phyloP scores from a whole-genome alignment of 129 eudicot species.

The Pseudognaphalium luteoalbum region DNA sequence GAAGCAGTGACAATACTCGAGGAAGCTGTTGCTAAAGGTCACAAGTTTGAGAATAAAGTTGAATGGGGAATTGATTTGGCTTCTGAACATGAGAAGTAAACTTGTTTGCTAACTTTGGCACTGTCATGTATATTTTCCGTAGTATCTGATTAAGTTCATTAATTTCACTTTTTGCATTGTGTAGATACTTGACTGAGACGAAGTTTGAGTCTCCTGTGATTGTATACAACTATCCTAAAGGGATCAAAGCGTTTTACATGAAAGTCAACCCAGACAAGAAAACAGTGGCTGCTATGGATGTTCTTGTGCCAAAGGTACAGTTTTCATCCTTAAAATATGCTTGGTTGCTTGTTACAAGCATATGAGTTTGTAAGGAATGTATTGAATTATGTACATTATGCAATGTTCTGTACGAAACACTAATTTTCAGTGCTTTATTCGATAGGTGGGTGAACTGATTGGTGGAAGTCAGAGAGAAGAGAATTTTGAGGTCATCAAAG shows the following conservation, averaged over 20 bases:
- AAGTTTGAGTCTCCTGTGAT: conserved; percentile 73
- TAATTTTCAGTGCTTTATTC: not conserved
- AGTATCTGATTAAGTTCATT: not conserved
- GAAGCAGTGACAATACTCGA: conserved; percentile 76
- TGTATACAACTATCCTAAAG: conserved; percentile 94
- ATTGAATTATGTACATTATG: not conserved
- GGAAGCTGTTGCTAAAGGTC: conserved; percentile 64
- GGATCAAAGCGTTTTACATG: conserved; percentile 94
- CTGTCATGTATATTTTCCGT: not conserved
- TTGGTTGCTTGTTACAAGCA: not conserved
- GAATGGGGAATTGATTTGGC: conserved; percentile 98
- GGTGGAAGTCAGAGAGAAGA: conserved; percentile 99
- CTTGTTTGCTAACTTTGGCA: not conserved
- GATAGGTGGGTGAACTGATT: conserved; percentile 89
- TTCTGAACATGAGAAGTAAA: conserved; percentile 89
- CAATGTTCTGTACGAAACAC: not conserved
- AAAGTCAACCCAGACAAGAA: conserved; percentile 82
- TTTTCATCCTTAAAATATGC: not conserved
- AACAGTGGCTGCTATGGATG: conserved; percentile 99
- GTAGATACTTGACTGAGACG: conserved; percentile 81
- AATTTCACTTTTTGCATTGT: not conserved
- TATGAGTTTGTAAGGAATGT: not conserved
- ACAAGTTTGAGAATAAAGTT: conserved; percentile 75
- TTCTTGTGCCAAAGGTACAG: conserved; percentile 92
- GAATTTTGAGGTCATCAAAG: conserved; percentile 68